A percentile compares a stretch with the other conserved stretches of the same genome.
Conservation (phyloP, 2,329 filamentous ascomycete genomes). For the Trichoderma harzianum region DNA sequence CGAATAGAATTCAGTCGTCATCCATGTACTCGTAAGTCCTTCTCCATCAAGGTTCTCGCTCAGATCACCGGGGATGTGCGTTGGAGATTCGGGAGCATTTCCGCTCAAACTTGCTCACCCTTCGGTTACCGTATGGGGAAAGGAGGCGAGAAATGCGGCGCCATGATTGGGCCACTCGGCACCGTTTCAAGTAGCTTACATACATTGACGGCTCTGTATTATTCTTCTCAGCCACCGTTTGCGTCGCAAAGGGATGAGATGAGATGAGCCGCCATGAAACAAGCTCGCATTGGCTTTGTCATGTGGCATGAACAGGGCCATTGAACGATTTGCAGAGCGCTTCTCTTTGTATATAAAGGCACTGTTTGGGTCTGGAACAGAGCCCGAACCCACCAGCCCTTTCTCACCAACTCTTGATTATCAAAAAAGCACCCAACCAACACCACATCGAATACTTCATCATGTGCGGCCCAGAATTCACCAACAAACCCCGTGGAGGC, state of each 20-base stretch:
- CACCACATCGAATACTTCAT: neutral
- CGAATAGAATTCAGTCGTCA: neutral
- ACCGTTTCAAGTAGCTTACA: neutral
- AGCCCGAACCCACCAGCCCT: neutral
- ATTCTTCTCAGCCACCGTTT: neutral
- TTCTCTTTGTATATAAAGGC: neutral
- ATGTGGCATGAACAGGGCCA: neutral
- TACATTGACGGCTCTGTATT: neutral
- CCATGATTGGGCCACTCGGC: slow-evolving; percentile 30
- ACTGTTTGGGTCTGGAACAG: neutral
- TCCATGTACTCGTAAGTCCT: neutral
- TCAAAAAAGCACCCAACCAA: neutral
- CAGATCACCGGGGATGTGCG: neutral
- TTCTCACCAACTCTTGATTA: neutral
- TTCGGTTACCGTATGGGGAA: slow-evolving; percentile 28
- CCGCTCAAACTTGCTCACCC: slow-evolving; percentile 37
- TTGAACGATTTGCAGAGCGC: neutral
- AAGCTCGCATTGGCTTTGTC: neutral
- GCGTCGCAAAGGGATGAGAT: neutral
- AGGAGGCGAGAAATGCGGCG: slow-evolving; percentile 19
- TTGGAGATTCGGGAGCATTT: slow-evolving; percentile 26
- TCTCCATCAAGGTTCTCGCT: slow-evolving; percentile 5
- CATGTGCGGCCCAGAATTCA: slow-evolving; percentile 46
- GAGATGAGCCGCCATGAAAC: neutral
- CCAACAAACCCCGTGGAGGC: slow-evolving; percentile 42